Evolutionary conservation across 805 yeast genomes (phyloP).

Genomic region (Yarrowia deformans): DNA sequence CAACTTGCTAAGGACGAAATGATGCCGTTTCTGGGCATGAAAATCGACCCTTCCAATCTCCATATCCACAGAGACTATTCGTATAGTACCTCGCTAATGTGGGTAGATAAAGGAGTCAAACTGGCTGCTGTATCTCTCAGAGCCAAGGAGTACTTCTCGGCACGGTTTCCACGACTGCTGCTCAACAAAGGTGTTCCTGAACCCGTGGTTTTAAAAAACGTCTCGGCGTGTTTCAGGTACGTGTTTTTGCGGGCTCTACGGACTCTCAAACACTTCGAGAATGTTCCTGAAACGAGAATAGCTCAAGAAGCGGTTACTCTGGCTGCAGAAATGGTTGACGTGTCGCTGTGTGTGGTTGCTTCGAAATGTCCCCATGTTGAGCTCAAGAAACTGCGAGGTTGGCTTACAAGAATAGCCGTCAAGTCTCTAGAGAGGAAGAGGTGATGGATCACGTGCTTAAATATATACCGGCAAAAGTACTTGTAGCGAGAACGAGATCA

Average conservation of each 20-base stretch:
- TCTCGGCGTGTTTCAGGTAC: not conserved
- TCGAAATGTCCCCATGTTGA: not conserved
- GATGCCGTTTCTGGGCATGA: slow-evolving; percentile 21
- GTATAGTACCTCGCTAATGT: not conserved
- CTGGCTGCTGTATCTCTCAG: not conserved
- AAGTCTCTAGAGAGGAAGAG: not conserved
- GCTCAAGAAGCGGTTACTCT: not conserved
- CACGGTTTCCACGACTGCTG: not conserved
- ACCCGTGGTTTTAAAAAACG: not conserved
- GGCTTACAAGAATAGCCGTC: not conserved
- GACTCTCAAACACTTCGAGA: not conserved
- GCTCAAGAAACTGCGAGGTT: not conserved
- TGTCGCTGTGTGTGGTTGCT: not conserved
- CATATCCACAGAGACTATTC: slow-evolving; percentile 1
- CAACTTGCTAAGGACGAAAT: not conserved
- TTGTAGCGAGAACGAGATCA: too few relatives aligned
- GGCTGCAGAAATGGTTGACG: not conserved
- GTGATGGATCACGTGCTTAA: not conserved
- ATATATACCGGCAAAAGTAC: too few relatives aligned
- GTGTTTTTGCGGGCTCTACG: slow-evolving; percentile 4
- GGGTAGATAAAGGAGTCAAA: slow-evolving; percentile 30
- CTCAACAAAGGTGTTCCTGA: not conserved
- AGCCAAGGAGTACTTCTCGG: not conserved
- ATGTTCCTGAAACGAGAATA: not conserved
- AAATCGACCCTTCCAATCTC: not conserved